A percentile compares a stretch with the other conserved stretches of the same genome.
Evolutionary conservation across 1,284 basidiomycete species (phyloP).

Genomic region (Sutorius eximius): DNA sequence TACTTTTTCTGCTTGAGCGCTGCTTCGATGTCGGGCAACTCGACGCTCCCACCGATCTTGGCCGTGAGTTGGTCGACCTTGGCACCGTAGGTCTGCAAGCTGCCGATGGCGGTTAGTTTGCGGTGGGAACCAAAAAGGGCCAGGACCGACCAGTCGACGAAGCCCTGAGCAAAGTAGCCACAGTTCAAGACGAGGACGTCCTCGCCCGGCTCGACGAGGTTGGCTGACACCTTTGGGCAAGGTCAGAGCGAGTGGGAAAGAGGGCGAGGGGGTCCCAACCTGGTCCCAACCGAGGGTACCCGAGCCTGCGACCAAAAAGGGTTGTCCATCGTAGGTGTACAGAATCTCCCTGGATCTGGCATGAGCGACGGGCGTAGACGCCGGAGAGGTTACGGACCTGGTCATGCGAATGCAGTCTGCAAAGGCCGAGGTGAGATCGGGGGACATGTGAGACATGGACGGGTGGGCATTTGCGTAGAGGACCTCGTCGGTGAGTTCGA

Average conservation of each 20-base stretch:
- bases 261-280: conserved; percentile 37
- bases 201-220: conserved; percentile 82
- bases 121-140: neutral
- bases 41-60: conserved; percentile 77
- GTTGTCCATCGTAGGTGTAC: conserved; percentile 75
- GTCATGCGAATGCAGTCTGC: conserved; percentile 91
- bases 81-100: conserved; percentile 87
- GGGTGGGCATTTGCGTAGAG: conserved; percentile 86
- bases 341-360: conserved; percentile 60
- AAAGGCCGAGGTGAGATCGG: conserved; percentile 88
- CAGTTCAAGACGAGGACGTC: conserved; percentile 79
- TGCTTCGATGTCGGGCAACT: conserved; percentile 62
- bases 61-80: conserved; percentile 87
- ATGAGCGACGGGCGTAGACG: conserved; percentile 1
- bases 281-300: conserved; percentile 96
- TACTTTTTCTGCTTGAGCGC: conserved; percentile 83
- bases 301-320: conserved; percentile 88
- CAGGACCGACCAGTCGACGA: conserved; percentile 69
- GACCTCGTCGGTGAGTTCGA: conserved; percentile 80
- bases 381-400: conserved; percentile 40
- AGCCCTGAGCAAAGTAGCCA: conserved; percentile 90
- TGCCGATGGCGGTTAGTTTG: conserved; percentile 30
- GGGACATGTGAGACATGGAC: conserved; percentile 87
- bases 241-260: neutral
- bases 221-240: conserved; percentile 63